phyloP scores from a whole-genome alignment of 176 grass and related monocot species.

The Oryza rufipogon region DNA sequence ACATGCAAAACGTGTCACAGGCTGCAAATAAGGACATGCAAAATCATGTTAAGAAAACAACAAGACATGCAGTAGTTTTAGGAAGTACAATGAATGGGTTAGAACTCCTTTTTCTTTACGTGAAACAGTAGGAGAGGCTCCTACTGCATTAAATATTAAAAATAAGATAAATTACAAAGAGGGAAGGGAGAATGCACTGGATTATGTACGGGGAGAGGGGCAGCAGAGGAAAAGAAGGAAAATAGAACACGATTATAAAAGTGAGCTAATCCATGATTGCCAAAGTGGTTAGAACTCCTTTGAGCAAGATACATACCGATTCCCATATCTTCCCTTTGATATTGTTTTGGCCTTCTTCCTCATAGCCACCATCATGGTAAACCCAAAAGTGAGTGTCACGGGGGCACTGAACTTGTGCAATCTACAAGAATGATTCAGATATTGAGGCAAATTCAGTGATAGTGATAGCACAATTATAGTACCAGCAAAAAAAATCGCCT shows the following conservation, averaged over 20 bases:
- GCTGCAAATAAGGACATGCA: conserved; percentile 41
- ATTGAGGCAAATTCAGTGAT: background rate
- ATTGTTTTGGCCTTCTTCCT: conserved; percentile 99
- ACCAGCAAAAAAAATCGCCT: background rate
- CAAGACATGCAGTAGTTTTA: background rate
- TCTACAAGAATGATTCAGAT: conserved; percentile 39
- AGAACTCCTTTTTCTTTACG: background rate
- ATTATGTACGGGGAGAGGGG: too few species aligned
- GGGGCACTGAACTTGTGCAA: conserved; percentile 90
- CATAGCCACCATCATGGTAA: conserved; percentile 86
- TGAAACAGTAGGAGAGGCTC: too few species aligned
- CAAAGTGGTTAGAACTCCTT: conserved; percentile 5
- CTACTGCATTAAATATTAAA: too few species aligned
- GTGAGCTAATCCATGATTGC: too few species aligned
- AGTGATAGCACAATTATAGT: background rate
- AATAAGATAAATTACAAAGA: too few species aligned
- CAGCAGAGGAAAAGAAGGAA: too few species aligned
- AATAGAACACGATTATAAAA: too few species aligned
- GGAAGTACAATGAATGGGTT: background rate
- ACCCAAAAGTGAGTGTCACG: conserved; percentile 99
- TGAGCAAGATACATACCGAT: conserved; percentile 62
- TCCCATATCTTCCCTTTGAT: conserved; percentile 95
- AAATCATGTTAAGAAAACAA: conserved; percentile 22
- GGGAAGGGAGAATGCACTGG: too few species aligned
- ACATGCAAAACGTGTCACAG: conserved; percentile 71